Base-by-base conservation (phyloP, 2,329 filamentous ascomycete genomes). In the Fusarium sp. region DNA sequence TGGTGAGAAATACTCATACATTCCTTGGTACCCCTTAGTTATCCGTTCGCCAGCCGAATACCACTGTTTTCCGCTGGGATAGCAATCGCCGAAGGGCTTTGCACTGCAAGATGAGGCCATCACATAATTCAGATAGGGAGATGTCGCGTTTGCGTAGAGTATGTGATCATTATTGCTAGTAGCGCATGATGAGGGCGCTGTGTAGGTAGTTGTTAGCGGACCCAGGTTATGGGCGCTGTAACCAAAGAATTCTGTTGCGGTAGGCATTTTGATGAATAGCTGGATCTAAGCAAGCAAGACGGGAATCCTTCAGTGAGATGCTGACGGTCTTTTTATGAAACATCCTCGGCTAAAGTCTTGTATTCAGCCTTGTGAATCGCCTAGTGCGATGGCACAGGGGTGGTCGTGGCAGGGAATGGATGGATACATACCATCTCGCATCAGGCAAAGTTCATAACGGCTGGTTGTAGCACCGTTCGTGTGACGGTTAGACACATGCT, bases 211-310 rank as follows among this genome's bases (percentile, higher is more conserved):
- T 2, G 60, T 62, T 4, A 62, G 13, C 6, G 57, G 49, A 0
- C 60, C 60, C 1, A 62, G 6, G 1, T 62, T 62, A 8, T 37
- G 20, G 36, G 58, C 57, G 6, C 28, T 33, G 2, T 12, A 6
- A 5, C 57, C 60, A 11, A 62, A 62, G 5, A 37, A 62, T 10
- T 37, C 57, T 15, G 60, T 62, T 2, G 33, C 20, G 5, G 40
- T 47, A 3, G 60, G 60, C 60, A 62, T 62, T 0, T 33, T 37
- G 23, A 1, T 0, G 3, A 10, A 1, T 31, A 9, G 8, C 10
- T 30, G 9, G 15, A 15, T 3, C 5, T 2, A 1, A 13, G 13
- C 8, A 10, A 0, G 2, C 7, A 26, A 4, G n/a, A 6, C 12
- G 11, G 10, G 15, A 16, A 11, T 42, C 40, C 20, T 16, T 16